A percentile compares a stretch with the other conserved stretches of the same genome.
Conservation (phyloP, 1,284 basidiomycete genomes). For the Acaromyces ingoldii region DNA sequence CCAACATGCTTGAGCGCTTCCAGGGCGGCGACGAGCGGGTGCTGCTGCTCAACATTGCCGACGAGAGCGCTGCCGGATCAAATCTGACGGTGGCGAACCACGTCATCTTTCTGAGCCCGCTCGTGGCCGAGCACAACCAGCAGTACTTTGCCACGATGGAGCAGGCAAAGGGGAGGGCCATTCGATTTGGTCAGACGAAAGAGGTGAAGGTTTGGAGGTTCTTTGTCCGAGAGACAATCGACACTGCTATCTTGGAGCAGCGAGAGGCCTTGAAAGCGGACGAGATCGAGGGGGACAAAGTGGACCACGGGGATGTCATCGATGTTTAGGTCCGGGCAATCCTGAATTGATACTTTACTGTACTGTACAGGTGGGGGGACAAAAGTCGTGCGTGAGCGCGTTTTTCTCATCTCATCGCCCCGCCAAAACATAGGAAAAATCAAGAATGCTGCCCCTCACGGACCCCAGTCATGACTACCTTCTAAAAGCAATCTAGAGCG, state of each 20-base stretch:
- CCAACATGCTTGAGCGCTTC: slow-evolving; percentile 58
- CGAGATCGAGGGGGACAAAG: not conserved
- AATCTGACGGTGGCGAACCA: slow-evolving; percentile 91
- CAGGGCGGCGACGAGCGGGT: slow-evolving; percentile 66
- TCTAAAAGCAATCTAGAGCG: no score
- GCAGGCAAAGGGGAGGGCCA: slow-evolving; percentile 31
- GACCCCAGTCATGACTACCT: no score
- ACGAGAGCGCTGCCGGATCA: slow-evolving; percentile 85
- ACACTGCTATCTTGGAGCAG: slow-evolving; percentile 28
- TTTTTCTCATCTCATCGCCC: no score
- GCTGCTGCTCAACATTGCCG: slow-evolving; percentile 81
- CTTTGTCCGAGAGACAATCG: slow-evolving; percentile 28
- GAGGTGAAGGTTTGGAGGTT: slow-evolving; percentile 31
- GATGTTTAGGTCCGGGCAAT: no score
- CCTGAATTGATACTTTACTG: no score
- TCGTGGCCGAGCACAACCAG: slow-evolving; percentile 65
- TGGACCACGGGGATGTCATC: no score
- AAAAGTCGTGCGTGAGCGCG: no score
- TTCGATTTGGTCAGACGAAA: slow-evolving; percentile 32
- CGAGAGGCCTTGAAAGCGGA: slow-evolving; percentile 10
- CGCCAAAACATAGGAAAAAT: no score
- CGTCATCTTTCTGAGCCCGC: slow-evolving; percentile 85
- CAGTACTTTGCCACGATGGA: slow-evolving; percentile 36
- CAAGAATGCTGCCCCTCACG: no score
- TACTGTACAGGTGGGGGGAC: no score